These are phyloP conservation scores for Agastache rugosa DNA, from an alignment of 257 asterid species.

Conservation along the genomic window DNA sequence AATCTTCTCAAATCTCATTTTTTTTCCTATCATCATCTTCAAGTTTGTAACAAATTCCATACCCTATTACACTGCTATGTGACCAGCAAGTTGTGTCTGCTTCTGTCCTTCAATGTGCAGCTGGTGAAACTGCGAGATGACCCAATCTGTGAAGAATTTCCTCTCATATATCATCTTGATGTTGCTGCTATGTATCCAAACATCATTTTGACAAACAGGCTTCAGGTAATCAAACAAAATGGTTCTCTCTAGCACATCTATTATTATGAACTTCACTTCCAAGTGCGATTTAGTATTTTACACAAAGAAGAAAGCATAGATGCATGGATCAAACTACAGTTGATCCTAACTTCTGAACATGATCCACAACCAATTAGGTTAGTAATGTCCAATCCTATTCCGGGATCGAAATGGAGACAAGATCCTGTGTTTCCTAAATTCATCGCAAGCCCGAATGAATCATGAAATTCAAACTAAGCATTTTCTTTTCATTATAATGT, in stretches of 20 bases:
- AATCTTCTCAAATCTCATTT: slow-evolving; percentile 17
- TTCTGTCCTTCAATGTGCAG: slow-evolving; percentile 57
- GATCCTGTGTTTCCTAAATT: not conserved
- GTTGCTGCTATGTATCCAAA: slow-evolving; percentile 99
- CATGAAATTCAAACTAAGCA: slow-evolving; percentile 19
- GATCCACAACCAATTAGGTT: slow-evolving; percentile 18
- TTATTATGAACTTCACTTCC: slow-evolving; percentile 26
- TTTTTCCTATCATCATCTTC: slow-evolving; percentile 6
- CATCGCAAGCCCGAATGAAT: slow-evolving; percentile 12
- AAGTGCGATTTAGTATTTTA: slow-evolving; percentile 21
- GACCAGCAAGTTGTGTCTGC: slow-evolving; percentile 34
- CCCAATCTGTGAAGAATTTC: slow-evolving; percentile 87
- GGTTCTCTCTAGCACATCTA: slow-evolving; percentile 31
- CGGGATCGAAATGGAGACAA: not conserved
- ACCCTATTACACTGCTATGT: slow-evolving; percentile 28
- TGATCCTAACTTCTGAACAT: slow-evolving; percentile 29
- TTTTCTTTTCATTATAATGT: not conserved
- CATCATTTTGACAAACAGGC: slow-evolving; percentile 96
- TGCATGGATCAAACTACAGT: slow-evolving; percentile 7
- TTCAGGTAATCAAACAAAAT: slow-evolving; percentile 73
- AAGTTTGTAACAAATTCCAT: slow-evolving; percentile 18
- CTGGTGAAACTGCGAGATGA: slow-evolving; percentile 70
- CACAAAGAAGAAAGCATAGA: slow-evolving; percentile 22
- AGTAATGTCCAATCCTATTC: slow-evolving; percentile 18
- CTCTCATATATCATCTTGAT: slow-evolving; percentile 98